These are phyloP conservation scores for Mucor irregularis DNA, from an alignment of 371 early-diverging fungal species.

Conservation along the genomic window DNA sequence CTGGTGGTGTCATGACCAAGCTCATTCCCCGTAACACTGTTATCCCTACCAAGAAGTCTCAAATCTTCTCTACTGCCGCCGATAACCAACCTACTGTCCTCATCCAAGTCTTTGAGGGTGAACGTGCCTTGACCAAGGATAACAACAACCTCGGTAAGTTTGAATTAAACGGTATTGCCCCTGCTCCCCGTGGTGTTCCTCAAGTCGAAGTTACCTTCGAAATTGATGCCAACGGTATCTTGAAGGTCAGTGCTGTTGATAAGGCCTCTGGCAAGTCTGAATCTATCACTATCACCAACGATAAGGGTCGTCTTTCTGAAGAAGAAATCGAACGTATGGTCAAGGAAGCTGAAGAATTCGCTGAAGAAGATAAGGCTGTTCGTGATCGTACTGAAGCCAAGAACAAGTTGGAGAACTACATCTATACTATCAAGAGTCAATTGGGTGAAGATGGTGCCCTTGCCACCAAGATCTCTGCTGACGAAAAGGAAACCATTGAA, in stretches of 20 bases:
- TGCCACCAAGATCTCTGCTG: slow-evolving; percentile 75
- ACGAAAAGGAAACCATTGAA: slow-evolving; percentile 86
- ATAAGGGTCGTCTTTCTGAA: slow-evolving; percentile 93
- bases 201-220: slow-evolving; percentile 94
- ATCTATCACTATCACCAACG: slow-evolving; percentile 93
- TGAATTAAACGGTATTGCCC: slow-evolving; percentile 85
- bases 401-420: slow-evolving; percentile 85
- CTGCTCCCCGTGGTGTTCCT: slow-evolving; percentile 91
- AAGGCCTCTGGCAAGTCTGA: slow-evolving; percentile 94
- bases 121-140: slow-evolving; percentile 94
- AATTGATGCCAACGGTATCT: slow-evolving; percentile 98
- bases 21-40: slow-evolving; percentile 97
- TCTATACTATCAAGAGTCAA: slow-evolving; percentile 80
- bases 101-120: slow-evolving; percentile 98
- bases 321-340: slow-evolving; percentile 97
- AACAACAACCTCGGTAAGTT: slow-evolving; percentile 98
- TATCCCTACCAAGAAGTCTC: slow-evolving; percentile 97
- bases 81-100: slow-evolving; percentile 98
- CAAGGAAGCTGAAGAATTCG: slow-evolving; percentile 87
- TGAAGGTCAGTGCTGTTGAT: slow-evolving; percentile 97
- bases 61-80: slow-evolving; percentile 98
- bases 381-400: slow-evolving; percentile 85
- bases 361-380: slow-evolving; percentile 84
- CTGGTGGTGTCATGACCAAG: slow-evolving; percentile 96
- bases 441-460: slow-evolving; percentile 70